Conservation (phyloP, 768 basidiomycete species). For the Lactarius quietus region DNA sequence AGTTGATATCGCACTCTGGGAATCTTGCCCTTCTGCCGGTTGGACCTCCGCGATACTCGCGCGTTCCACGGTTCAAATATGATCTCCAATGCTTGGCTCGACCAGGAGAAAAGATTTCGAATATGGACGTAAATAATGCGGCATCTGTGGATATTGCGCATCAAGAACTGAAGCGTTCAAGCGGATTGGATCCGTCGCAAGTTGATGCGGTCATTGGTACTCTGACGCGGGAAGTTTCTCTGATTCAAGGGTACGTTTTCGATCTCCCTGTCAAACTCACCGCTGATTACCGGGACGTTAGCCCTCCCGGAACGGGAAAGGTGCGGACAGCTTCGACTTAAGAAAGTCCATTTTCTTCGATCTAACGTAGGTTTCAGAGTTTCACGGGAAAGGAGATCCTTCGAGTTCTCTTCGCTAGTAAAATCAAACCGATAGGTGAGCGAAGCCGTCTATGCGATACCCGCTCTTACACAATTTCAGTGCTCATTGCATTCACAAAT, state of each 20-base stretch:
- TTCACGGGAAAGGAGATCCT: constrained; percentile 69
- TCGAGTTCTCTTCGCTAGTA: constrained; percentile 55
- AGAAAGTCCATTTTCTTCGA: neutral
- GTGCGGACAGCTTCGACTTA: constrained; percentile 32
- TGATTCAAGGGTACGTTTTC: constrained; percentile 65
- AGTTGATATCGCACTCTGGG: constrained; percentile 9
- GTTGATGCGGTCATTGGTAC: constrained; percentile 63
- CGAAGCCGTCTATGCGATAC: neutral
- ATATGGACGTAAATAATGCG: constrained; percentile 41
- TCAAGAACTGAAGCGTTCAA: constrained; percentile 42
- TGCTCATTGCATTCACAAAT: constrained; percentile 67
- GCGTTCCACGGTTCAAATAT: constrained; percentile 50
- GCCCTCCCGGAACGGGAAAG: constrained; percentile 80
- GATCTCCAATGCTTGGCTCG: constrained; percentile 48
- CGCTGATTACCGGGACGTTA: constrained; percentile 27
- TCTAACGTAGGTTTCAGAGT: constrained; percentile 38
- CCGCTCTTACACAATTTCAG: constrained; percentile 12
- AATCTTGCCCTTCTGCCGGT: constrained; percentile 4
- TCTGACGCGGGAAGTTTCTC: constrained; percentile 53
- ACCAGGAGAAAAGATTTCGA: constrained; percentile 35
- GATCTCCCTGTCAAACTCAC: neutral
- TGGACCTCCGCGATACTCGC: constrained; percentile 12
- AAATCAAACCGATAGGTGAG: constrained; percentile 48
- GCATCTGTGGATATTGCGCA: constrained; percentile 47
- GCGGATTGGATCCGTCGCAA: constrained; percentile 66